Percentiles rank a stretch among this genome's conserved stretches.
Conservation (phyloP, 179 eudicot species). For the Silene vulgaris region DNA sequence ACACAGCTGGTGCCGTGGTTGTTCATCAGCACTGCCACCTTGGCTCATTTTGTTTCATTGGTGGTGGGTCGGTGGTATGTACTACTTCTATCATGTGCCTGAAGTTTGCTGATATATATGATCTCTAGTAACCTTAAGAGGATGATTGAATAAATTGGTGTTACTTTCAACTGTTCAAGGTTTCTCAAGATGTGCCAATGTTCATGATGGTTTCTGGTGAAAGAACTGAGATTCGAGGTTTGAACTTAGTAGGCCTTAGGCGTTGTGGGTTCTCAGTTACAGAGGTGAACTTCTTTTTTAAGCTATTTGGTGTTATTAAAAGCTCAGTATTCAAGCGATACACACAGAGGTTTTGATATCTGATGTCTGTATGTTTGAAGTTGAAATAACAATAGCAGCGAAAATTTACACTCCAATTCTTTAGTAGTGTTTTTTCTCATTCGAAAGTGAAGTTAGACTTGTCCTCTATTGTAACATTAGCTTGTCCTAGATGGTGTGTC, state of each 20-base stretch:
- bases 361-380: background rate
- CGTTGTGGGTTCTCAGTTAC: conserved; percentile 64
- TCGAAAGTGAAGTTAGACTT: background rate
- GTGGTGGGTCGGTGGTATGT: conserved; percentile 92
- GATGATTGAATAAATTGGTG: background rate
- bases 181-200: conserved; percentile 91
- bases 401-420: background rate
- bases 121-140: background rate
- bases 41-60: conserved; percentile 79
- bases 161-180: conserved; percentile 29
- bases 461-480: background rate
- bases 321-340: background rate
- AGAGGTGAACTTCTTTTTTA: conserved; percentile 49
- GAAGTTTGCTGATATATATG: background rate
- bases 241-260: conserved; percentile 82
- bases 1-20: conserved; percentile 79
- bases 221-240: conserved; percentile 89
- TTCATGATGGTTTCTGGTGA: conserved; percentile 87
- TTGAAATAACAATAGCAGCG: background rate
- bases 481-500: background rate
- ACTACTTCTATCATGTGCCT: background rate
- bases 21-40: conserved; percentile 84
- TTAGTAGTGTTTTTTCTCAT: background rate
- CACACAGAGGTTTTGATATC: background rate
- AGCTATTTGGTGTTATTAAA: background rate